Evolutionary conservation across 352 stramenopile genomes (phyloP).

Genomic region (Pelagophyceae sp.): DNA sequence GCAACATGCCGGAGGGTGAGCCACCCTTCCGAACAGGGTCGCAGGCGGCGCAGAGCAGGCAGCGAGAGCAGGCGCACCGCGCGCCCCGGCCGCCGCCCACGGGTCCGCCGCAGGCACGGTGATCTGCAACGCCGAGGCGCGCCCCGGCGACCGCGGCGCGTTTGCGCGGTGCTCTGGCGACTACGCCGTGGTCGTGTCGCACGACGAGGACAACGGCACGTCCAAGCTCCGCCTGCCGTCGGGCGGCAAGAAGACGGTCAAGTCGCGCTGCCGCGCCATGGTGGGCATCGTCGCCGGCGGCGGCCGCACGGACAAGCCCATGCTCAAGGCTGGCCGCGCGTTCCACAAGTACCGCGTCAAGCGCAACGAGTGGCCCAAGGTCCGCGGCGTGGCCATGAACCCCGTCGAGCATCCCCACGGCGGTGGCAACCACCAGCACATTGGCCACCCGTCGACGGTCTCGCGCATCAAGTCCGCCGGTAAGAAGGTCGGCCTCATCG

Average conservation of each 20-base stretch:
- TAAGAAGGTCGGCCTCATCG: slow-evolving; percentile 98
- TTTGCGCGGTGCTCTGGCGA: slow-evolving; percentile 91
- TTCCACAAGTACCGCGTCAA: slow-evolving; percentile 98
- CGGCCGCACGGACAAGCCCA: slow-evolving; percentile 96
- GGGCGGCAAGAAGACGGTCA: slow-evolving; percentile 92
- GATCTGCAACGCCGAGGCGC: slow-evolving; percentile 94
- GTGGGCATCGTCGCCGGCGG: slow-evolving; percentile 92
- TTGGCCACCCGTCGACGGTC: slow-evolving; percentile 96
- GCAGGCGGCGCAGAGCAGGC: too few species aligned
- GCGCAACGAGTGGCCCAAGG: slow-evolving; percentile 96
- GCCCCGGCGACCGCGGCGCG: slow-evolving; percentile 83
- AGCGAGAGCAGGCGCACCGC: too few species aligned
- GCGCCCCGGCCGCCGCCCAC: too few species aligned
- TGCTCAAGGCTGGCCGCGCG: slow-evolving; percentile 91
- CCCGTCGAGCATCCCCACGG: slow-evolving; percentile 97
- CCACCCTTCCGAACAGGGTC: too few species aligned
- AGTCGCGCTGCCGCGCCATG: slow-evolving; percentile 82
- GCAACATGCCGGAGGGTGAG: slow-evolving; percentile 87
- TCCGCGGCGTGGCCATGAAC: slow-evolving; percentile 99
- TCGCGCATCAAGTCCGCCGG: slow-evolving; percentile 79
- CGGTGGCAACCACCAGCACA: slow-evolving; percentile 99
- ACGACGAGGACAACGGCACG: slow-evolving; percentile 96
- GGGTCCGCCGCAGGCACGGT: too few species aligned
- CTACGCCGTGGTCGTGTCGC: slow-evolving; percentile 95
- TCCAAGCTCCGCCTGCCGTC: slow-evolving; percentile 82